phyloP scores from a whole-genome alignment of 1,284 basidiomycete genomes.

The Apiotrichum brassicae region DNA sequence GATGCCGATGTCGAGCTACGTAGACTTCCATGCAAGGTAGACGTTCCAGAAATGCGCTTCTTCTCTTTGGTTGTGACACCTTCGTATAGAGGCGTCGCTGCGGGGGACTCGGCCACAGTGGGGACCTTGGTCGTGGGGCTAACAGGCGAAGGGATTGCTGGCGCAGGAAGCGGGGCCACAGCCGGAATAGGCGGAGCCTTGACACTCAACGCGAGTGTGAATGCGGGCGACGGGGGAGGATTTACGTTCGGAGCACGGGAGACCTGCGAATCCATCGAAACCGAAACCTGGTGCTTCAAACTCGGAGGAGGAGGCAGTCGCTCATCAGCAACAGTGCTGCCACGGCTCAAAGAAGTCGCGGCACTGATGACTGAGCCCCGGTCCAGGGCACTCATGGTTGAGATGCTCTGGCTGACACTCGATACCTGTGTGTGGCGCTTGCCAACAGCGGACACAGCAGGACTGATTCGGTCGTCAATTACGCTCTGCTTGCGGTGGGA shows the following conservation, averaged over 20 bases:
- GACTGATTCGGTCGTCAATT: too few relatives aligned
- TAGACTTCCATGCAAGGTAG: not conserved
- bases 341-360: not conserved
- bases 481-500: too few relatives aligned
- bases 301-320: too few relatives aligned
- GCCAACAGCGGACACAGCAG: not conserved
- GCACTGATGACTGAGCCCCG: not conserved
- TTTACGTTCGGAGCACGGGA: not conserved
- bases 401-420: not conserved
- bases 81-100: too few relatives aligned
- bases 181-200: not conserved
- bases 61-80: not conserved
- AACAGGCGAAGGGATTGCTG: not conserved
- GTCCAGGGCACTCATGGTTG: not conserved
- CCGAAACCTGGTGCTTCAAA: not conserved
- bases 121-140: not conserved
- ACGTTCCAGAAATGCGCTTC: not conserved
- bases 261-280: not conserved
- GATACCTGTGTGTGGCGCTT: not conserved
- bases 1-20: not conserved
- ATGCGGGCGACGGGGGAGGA: not conserved
- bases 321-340: too few relatives aligned
- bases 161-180: too few relatives aligned
- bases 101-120: too few relatives aligned
- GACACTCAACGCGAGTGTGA: constrained; percentile 1